A percentile compares a stretch with the other conserved stretches of the same genome.
phyloP scores from a whole-genome alignment of 495 filamentous ascomycete species.

The Trichoderma reesei region DNA sequence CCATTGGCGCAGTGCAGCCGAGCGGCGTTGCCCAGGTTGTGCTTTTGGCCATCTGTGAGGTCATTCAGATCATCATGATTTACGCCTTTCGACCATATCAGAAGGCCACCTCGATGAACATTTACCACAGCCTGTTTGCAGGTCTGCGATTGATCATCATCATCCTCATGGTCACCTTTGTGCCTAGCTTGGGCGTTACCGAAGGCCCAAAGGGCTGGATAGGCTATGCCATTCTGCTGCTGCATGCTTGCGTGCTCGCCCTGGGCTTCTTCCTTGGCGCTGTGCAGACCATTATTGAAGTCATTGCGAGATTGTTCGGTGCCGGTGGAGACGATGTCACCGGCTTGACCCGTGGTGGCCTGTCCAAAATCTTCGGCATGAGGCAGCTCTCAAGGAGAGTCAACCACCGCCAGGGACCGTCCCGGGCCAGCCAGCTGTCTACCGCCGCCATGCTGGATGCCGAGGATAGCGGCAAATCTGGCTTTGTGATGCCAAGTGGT shows the following conservation, averaged over 20 bases:
- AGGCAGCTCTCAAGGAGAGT: constrained; percentile 77
- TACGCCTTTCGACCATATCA: constrained; percentile 87
- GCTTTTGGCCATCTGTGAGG: constrained; percentile 85
- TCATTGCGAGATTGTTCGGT: constrained; percentile 67
- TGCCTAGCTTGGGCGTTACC: constrained; percentile 67
- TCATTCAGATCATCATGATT: constrained; percentile 79
- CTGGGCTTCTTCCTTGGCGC: constrained; percentile 94
- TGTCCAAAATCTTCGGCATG: constrained; percentile 86
- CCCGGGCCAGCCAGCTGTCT: constrained; percentile 68
- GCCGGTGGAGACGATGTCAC: constrained; percentile 64
- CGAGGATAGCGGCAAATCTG: constrained; percentile 53
- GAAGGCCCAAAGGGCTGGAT: constrained; percentile 84
- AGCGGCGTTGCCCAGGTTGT: constrained; percentile 89
- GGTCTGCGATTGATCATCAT: constrained; percentile 66
- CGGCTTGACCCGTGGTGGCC: constrained; percentile 71
- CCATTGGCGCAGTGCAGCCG: constrained; percentile 85
- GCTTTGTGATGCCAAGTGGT: constrained; percentile 50
- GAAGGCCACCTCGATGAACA: constrained; percentile 92
- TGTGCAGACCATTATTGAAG: constrained; percentile 79
- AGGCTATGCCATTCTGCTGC: constrained; percentile 79
- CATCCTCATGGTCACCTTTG: constrained; percentile 77
- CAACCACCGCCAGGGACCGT: constrained; percentile 44
- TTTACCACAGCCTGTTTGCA: constrained; percentile 81
- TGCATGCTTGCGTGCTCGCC: constrained; percentile 78
- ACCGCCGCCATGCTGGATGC: constrained; percentile 67